These are phyloP conservation scores for Pseudodiploospora longispora DNA, from an alignment of 2,329 filamentous ascomycete genomes.

Conservation along the genomic window DNA sequence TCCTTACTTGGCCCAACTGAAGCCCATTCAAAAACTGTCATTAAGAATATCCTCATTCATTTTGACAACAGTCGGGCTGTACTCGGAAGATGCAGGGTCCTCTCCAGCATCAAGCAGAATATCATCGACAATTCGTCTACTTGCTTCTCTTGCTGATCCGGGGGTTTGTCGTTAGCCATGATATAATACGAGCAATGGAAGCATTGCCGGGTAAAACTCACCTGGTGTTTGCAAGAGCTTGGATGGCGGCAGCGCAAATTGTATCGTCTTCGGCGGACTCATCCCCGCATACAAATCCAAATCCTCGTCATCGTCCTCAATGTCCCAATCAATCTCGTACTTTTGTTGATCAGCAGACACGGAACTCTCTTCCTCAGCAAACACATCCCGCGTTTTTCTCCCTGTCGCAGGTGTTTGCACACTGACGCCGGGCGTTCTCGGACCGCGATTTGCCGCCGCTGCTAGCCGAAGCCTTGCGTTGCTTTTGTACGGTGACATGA, in stretches of 20 bases:
- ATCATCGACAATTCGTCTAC: constrained; percentile 72
- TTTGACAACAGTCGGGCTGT: constrained; percentile 58
- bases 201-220: constrained; percentile 27
- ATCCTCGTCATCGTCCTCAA: constrained; percentile 60
- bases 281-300: constrained; percentile 59
- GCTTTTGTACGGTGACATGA: constrained; percentile 62
- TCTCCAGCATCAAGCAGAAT: constrained; percentile 69
- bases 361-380: constrained; percentile 23
- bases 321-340: constrained; percentile 62
- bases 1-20: neutral
- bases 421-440: constrained; percentile 74
- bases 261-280: constrained; percentile 89
- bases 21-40: constrained; percentile 45
- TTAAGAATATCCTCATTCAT: constrained; percentile 55
- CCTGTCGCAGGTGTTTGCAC: constrained; percentile 64
- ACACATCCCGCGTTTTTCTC: constrained; percentile 43
- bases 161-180: too few species aligned
- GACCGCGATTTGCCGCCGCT: constrained; percentile 36
- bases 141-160: constrained; percentile 63
- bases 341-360: constrained; percentile 20
- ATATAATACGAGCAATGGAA: too few species aligned
- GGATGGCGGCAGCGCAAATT: constrained; percentile 71
- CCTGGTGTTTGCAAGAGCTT: constrained; percentile 74
- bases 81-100: constrained; percentile 45
- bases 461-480: constrained; percentile 32